Conservation (phyloP, 306 rosid species). For the Nissolia schottii region DNA sequence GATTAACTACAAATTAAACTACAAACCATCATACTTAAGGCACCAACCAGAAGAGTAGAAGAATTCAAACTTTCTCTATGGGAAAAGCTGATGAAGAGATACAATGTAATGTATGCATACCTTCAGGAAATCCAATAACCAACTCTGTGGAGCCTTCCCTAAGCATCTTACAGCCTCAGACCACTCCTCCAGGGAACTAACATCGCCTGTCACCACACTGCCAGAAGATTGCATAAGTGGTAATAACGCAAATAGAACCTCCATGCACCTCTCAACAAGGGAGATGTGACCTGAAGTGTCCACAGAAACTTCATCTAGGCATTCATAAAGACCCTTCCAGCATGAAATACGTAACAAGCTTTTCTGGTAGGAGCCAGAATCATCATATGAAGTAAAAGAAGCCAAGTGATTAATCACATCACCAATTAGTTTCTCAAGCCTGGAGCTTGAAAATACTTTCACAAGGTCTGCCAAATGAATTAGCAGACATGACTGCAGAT, state of each 20-base stretch:
- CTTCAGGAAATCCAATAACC: conserved; percentile 74
- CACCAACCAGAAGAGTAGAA: background rate
- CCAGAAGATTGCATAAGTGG: conserved; percentile 40
- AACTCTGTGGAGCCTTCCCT: conserved; percentile 65
- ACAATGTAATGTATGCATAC: conserved; percentile 32
- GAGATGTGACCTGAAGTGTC: conserved; percentile 53
- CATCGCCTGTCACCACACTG: conserved; percentile 15
- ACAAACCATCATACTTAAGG: background rate
- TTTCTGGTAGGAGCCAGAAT: conserved; percentile 33
- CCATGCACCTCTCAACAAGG: conserved; percentile 71
- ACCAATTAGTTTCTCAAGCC: conserved; percentile 65
- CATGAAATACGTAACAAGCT: conserved; percentile 54
- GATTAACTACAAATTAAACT: background rate
- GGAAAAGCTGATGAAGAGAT: conserved; percentile 12
- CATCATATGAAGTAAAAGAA: conserved; percentile 39
- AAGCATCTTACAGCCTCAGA: conserved; percentile 71
- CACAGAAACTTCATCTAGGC: conserved; percentile 67
- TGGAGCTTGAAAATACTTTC: conserved; percentile 74
- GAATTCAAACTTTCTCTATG: background rate
- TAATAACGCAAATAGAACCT: conserved; percentile 69
- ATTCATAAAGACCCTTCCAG: conserved; percentile 86
- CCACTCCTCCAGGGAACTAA: conserved; percentile 57
- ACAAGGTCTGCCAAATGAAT: conserved; percentile 68
- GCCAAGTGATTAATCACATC: conserved; percentile 54
- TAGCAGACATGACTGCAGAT: conserved; percentile 68